These are phyloP conservation scores for Dorcoceras hygrometricum DNA, from an alignment of 257 asterid genomes.

Conservation along the genomic window DNA sequence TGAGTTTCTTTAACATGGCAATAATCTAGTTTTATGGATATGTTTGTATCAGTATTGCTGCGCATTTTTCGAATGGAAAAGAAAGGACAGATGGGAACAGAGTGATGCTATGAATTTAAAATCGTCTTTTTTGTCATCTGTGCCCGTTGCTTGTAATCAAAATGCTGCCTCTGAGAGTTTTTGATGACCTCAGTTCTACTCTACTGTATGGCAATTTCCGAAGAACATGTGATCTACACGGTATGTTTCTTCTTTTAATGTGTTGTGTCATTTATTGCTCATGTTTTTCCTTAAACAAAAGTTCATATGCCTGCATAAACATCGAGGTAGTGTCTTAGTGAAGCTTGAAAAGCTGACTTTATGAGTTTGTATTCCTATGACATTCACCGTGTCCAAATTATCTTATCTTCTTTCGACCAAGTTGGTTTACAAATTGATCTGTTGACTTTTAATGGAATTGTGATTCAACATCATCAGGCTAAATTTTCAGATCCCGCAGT, in stretches of 20 bases:
- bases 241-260: constrained; percentile 39
- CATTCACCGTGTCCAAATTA: not conserved
- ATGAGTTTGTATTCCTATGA: not conserved
- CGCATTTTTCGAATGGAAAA: constrained; percentile 31
- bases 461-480: not conserved
- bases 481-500: not conserved
- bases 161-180: constrained; percentile 80
- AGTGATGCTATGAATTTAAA: constrained; percentile 37
- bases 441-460: not conserved
- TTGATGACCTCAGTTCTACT: constrained; percentile 60
- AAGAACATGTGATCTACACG: constrained; percentile 33
- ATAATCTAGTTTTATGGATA: not conserved
- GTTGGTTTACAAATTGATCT: not conserved
- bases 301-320: not conserved
- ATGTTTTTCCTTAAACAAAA: not conserved
- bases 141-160: constrained; percentile 88
- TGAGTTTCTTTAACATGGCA: constrained; percentile 1
- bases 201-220: constrained; percentile 57
- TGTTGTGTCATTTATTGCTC: constrained; percentile 10
- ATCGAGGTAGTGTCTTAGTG: not conserved
- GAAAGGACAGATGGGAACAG: constrained; percentile 28
- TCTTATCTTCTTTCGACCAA: not conserved
- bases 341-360: not conserved
- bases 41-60: constrained; percentile 35
- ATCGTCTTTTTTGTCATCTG: constrained; percentile 60